phyloP scores from a whole-genome alignment of 805 yeast genomes.

The Candida boleticola region DNA sequence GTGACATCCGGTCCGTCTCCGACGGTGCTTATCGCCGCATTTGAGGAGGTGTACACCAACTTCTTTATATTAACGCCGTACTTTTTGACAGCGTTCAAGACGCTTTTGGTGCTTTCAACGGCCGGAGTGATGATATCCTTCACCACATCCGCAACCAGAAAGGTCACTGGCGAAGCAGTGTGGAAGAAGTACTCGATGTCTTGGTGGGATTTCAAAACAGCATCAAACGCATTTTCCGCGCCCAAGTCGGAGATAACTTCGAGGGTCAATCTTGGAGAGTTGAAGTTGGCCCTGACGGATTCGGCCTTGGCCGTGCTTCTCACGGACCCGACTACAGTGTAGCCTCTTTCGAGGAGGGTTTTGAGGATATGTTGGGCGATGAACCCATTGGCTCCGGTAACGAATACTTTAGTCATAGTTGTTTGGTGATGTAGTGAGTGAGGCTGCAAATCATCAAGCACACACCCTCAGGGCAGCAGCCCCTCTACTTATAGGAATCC shows the following conservation, averaged over 20 bases:
- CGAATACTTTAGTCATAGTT: slow-evolving; percentile 32
- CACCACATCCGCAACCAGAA: slow-evolving; percentile 43
- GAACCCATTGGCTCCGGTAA: slow-evolving; percentile 55
- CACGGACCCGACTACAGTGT: slow-evolving; percentile 17
- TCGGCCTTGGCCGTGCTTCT: slow-evolving; percentile 43
- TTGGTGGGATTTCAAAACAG: slow-evolving; percentile 43
- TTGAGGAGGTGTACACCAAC: slow-evolving; percentile 51
- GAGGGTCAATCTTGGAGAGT: slow-evolving; percentile 33
- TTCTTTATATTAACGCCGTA: slow-evolving; percentile 39
- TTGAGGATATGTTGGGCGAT: slow-evolving; percentile 50
- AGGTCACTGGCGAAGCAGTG: slow-evolving; percentile 59
- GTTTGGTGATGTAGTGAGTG: too few relatives aligned
- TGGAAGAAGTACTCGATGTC: slow-evolving; percentile 56
- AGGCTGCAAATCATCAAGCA: too few relatives aligned
- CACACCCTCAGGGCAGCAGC: too few relatives aligned
- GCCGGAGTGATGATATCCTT: slow-evolving; percentile 57
- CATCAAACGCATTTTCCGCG: slow-evolving; percentile 42
- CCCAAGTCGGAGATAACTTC: slow-evolving; percentile 49
- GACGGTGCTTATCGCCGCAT: slow-evolving; percentile 44
- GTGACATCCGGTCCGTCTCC: slow-evolving; percentile 4
- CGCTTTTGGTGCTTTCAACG: slow-evolving; percentile 49
- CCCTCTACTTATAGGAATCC: too few relatives aligned
- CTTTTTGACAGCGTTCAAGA: slow-evolving; percentile 47
- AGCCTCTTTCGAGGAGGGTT: slow-evolving; percentile 32
- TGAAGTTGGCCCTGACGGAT: slow-evolving; percentile 25